Conservation (phyloP, 768 basidiomycete genomes). For the Boletus insuetus region DNA sequence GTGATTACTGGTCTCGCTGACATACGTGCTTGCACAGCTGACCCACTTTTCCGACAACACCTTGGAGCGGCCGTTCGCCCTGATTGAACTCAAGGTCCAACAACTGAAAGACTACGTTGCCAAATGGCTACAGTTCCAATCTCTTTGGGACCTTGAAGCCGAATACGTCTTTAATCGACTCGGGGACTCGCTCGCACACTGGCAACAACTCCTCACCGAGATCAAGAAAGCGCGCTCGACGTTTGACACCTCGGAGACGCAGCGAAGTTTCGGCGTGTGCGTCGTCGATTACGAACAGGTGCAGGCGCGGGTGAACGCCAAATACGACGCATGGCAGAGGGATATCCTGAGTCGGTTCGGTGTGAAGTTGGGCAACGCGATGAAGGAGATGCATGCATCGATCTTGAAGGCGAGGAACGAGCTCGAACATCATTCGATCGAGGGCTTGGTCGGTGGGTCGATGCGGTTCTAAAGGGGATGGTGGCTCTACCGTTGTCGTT, state of each 20-base stretch:
- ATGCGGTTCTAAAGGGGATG: slow-evolving; percentile 46
- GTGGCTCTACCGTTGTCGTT: neutral
- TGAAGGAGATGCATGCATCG: slow-evolving; percentile 96
- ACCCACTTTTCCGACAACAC: slow-evolving; percentile 70
- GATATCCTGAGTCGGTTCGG: slow-evolving; percentile 94
- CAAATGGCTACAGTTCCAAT: slow-evolving; percentile 99
- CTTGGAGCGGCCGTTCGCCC: slow-evolving; percentile 75
- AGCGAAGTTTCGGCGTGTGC: slow-evolving; percentile 88
- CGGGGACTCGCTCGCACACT: slow-evolving; percentile 88
- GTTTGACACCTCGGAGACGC: slow-evolving; percentile 95
- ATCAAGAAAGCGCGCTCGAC: slow-evolving; percentile 96
- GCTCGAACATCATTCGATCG: slow-evolving; percentile 94
- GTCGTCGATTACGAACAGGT: slow-evolving; percentile 98
- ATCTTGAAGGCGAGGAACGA: slow-evolving; percentile 94
- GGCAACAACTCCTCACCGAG: slow-evolving; percentile 95
- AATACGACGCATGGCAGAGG: slow-evolving; percentile 97
- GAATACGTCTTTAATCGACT: slow-evolving; percentile 96
- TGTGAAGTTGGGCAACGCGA: slow-evolving; percentile 85
- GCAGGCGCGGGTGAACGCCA: slow-evolving; percentile 94
- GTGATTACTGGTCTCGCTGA: slow-evolving; percentile 1
- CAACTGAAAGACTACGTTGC: slow-evolving; percentile 88
- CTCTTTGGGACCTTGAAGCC: slow-evolving; percentile 96
- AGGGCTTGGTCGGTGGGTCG: slow-evolving; percentile 69
- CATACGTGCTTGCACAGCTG: slow-evolving; percentile 43
- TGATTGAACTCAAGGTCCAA: slow-evolving; percentile 87